phyloP scores from a whole-genome alignment of 371 early-diverging fungal genomes.

The Nematocida sp. region DNA sequence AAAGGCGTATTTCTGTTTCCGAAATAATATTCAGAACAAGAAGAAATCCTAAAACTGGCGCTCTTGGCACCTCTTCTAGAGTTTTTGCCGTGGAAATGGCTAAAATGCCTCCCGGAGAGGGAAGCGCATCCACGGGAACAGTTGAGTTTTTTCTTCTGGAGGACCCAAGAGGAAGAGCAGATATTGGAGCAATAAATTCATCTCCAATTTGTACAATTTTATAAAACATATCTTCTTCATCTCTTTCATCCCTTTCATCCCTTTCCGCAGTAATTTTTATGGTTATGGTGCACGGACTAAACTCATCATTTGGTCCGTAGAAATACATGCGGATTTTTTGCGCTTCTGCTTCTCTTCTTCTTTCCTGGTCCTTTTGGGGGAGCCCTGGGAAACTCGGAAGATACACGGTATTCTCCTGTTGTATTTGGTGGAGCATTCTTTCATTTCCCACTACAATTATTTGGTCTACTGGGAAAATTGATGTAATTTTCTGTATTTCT shows the following conservation, averaged over 20 bases:
- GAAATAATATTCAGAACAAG: constrained; percentile 52
- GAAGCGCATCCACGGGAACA: constrained; percentile 45
- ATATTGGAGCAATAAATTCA: constrained; percentile 64
- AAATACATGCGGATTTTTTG: constrained; percentile 63
- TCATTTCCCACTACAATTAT: constrained; percentile 64
- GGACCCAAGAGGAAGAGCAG: constrained; percentile 65
- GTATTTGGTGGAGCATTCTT: constrained; percentile 56
- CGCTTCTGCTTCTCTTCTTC: constrained; percentile 48
- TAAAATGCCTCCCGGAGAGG: constrained; percentile 57
- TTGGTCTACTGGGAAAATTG: constrained; percentile 51
- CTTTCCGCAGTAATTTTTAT: constrained; percentile 38
- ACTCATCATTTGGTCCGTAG: constrained; percentile 63
- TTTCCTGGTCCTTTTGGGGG: constrained; percentile 51
- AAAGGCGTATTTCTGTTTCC: constrained; percentile 55
- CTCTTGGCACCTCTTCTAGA: constrained; percentile 59
- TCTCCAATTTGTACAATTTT: constrained; percentile 62
- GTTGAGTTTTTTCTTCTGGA: constrained; percentile 57
- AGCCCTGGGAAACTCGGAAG: constrained; percentile 47
- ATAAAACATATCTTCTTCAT: constrained; percentile 23
- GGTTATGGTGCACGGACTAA: constrained; percentile 55
- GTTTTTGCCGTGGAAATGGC: constrained; percentile 62
- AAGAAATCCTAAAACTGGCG: constrained; percentile 64
- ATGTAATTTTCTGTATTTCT: constrained; percentile 39
- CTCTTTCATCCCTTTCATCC: background rate
- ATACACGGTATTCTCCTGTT: constrained; percentile 25